phyloP scores from a whole-genome alignment of 2,329 filamentous ascomycete species.

The Harringtonia aguacate region DNA sequence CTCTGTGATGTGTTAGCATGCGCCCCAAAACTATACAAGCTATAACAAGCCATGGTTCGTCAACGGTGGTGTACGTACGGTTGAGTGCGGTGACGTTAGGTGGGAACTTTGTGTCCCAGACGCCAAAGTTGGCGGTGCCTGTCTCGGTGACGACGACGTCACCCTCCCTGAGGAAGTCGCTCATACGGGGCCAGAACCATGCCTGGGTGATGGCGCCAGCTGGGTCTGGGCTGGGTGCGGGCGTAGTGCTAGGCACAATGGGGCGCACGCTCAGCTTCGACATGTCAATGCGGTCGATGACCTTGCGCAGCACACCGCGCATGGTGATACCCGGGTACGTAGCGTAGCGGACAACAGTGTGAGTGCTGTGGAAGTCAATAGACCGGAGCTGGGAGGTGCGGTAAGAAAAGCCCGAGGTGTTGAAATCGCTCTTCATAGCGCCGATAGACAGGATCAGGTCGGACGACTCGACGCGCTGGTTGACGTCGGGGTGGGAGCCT shows the following conservation, averaged over 20 bases:
- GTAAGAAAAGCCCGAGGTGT: constrained; percentile 75
- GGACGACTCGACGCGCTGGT: constrained; percentile 52
- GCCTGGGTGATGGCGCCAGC: constrained; percentile 11
- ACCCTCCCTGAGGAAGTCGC: constrained; percentile 28
- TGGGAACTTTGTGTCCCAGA: constrained; percentile 77
- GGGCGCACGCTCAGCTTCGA: constrained; percentile 44
- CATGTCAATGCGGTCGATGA: constrained; percentile 50
- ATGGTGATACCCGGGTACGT: constrained; percentile 70
- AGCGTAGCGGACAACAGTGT: constrained; percentile 64
- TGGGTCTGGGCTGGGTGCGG: constrained; percentile 5
- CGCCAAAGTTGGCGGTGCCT: constrained; percentile 79
- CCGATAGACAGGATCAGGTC: constrained; percentile 65
- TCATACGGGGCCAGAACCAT: constrained; percentile 13
- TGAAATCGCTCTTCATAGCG: constrained; percentile 62
- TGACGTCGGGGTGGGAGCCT: constrained; percentile 56
- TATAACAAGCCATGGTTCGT: neutral
- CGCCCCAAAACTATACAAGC: too few species aligned
- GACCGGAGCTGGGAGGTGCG: constrained; percentile 64
- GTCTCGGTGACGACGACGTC: constrained; percentile 83
- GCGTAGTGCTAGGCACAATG: constrained; percentile 40
- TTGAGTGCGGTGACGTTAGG: constrained; percentile 45
- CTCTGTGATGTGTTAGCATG: constrained; percentile 9
- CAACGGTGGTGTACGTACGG: constrained; percentile 37
- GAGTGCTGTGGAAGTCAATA: constrained; percentile 70
- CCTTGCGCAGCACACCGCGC: constrained; percentile 64